These are phyloP conservation scores for Rosa persica DNA, from an alignment of 306 rosid species.

Conservation along the genomic window DNA sequence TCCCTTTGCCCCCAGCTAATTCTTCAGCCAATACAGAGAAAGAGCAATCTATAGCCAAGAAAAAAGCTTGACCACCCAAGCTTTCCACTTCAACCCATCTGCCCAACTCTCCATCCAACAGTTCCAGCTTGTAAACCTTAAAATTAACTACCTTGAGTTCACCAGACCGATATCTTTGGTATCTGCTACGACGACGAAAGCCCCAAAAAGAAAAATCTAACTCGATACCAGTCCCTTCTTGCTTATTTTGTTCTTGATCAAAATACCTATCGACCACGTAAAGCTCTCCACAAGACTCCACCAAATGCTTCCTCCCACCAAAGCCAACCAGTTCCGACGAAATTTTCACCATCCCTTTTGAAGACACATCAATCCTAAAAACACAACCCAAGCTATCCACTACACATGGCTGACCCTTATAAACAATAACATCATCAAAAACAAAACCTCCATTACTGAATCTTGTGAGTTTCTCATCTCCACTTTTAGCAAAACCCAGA, in stretches of 20 bases:
- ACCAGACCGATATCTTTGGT: neutral
- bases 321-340: constrained; percentile 57
- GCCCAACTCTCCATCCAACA: constrained; percentile 41
- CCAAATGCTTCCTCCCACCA: constrained; percentile 63
- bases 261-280: constrained; percentile 60
- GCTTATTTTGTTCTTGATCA: constrained; percentile 9
- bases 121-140: constrained; percentile 39
- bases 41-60: constrained; percentile 36
- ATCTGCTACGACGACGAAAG: neutral
- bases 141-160: constrained; percentile 38
- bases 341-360: constrained; percentile 41
- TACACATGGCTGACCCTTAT: constrained; percentile 53
- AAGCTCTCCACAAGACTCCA: constrained; percentile 63
- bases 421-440: constrained; percentile 60
- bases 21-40: constrained; percentile 24
- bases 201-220: too few relatives aligned
- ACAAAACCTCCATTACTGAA: constrained; percentile 39
- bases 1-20: constrained; percentile 29
- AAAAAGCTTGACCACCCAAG: constrained; percentile 33
- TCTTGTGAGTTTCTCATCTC: constrained; percentile 37
- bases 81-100: constrained; percentile 38
- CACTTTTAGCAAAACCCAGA: constrained; percentile 46
- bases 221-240: neutral
- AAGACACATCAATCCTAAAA: constrained; percentile 53
- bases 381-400: constrained; percentile 64